Percentiles rank a stretch among this genome's conserved stretches.
Conservation (phyloP, 306 rosid species). For the Vigna nakashimae region DNA sequence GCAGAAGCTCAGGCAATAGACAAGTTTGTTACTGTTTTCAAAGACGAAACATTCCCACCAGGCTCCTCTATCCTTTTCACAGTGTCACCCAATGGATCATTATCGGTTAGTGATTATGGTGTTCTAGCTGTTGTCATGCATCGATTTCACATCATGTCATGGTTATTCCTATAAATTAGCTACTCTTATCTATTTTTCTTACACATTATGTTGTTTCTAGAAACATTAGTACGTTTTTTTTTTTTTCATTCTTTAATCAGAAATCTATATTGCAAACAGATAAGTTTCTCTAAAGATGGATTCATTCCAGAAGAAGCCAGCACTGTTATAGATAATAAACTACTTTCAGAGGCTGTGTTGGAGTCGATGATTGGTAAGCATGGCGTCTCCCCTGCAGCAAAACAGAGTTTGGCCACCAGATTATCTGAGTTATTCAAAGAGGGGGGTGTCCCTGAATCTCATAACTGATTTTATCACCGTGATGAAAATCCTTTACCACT, state of each 20-base stretch:
- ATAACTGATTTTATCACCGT: neutral
- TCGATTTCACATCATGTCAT: neutral
- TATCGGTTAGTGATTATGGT: slow-evolving; percentile 55
- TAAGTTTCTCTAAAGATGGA: slow-evolving; percentile 75
- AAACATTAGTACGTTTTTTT: neutral
- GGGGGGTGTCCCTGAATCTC: neutral
- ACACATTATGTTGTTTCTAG: too few species aligned
- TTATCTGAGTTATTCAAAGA: slow-evolving; percentile 52
- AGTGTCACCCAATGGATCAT: slow-evolving; percentile 61
- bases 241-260: neutral
- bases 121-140: neutral
- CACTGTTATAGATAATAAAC: slow-evolving; percentile 65
- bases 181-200: too few species aligned
- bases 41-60: slow-evolving; percentile 68
- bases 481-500: neutral
- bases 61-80: slow-evolving; percentile 82
- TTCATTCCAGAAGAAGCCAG: slow-evolving; percentile 51
- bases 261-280: slow-evolving; percentile 47
- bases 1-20: slow-evolving; percentile 77
- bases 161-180: neutral
- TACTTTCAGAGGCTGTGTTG: slow-evolving; percentile 68
- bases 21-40: slow-evolving; percentile 64
- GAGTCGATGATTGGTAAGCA: slow-evolving; percentile 76
- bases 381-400: slow-evolving; percentile 86
- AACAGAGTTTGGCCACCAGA: slow-evolving; percentile 65